Evolutionary conservation across 192 early-diverging fungal genomes (phyloP).

Genomic region (Chytriomyces confervae): DNA sequence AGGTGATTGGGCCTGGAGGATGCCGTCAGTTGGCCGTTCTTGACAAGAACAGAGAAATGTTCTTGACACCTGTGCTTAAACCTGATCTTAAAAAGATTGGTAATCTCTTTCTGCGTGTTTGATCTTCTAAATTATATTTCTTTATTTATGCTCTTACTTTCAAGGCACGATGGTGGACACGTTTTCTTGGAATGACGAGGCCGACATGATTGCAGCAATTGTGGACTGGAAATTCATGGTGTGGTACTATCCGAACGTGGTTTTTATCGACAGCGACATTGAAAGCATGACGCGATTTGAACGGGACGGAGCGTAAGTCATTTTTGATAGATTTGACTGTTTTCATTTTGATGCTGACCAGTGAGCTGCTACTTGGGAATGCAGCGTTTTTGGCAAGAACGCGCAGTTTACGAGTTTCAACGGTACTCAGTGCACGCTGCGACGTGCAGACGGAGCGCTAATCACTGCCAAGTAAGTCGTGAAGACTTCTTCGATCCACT

Average conservation of each 20-base stretch:
- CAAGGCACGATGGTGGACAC: constrained; percentile 64
- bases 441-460: constrained; percentile 59
- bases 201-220: constrained; percentile 54
- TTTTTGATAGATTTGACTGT: not conserved
- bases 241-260: constrained; percentile 67
- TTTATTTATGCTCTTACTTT: not conserved
- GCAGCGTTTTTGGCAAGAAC: constrained; percentile 57
- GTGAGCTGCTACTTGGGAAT: not conserved
- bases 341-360: not conserved
- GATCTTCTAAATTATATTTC: not conserved
- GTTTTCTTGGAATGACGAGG: constrained; percentile 63
- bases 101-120: not conserved
- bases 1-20: constrained; percentile 37
- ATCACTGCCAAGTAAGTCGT: constrained; percentile 48
- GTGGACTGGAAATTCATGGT: constrained; percentile 62
- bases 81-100: constrained; percentile 57
- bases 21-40: constrained; percentile 56
- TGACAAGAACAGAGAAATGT: constrained; percentile 67
- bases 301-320: constrained; percentile 53
- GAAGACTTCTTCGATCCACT: not conserved
- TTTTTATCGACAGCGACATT: constrained; percentile 68
- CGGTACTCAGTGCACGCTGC: constrained; percentile 60
- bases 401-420: constrained; percentile 57
- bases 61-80: constrained; percentile 49
- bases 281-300: constrained; percentile 55